These are phyloP conservation scores for Amanita molliuscula DNA, from an alignment of 768 basidiomycete genomes.

Conservation along the genomic window DNA sequence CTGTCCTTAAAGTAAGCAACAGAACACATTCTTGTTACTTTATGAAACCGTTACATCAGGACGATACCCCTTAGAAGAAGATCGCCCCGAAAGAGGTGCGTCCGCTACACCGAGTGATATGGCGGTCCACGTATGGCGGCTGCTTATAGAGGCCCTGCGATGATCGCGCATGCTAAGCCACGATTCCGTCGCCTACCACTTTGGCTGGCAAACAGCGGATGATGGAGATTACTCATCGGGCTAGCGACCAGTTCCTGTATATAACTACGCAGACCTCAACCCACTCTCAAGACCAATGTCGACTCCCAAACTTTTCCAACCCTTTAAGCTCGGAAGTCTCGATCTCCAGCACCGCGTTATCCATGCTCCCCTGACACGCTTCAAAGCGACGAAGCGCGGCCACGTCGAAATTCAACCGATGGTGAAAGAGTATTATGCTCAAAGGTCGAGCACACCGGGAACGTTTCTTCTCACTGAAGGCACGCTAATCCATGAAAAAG, in stretches of 20 bases:
- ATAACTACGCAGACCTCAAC: too few relatives aligned
- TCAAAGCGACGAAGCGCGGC: constrained; percentile 25
- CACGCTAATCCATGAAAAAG: constrained; percentile 31
- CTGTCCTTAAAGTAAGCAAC: constrained; percentile 68
- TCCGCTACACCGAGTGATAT: constrained; percentile 6
- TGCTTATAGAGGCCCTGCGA: too few relatives aligned
- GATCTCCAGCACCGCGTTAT: constrained; percentile 39
- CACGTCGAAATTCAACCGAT: constrained; percentile 23
- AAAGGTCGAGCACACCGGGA: constrained; percentile 33
- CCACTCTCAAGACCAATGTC: background rate
- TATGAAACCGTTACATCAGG: constrained; percentile 30
- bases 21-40: background rate
- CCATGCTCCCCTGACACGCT: constrained; percentile 43
- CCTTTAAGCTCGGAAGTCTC: constrained; percentile 31
- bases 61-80: constrained; percentile 81
- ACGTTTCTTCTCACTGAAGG: constrained; percentile 47
- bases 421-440: constrained; percentile 33
- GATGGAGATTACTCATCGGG: too few relatives aligned
- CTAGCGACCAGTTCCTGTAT: too few relatives aligned
- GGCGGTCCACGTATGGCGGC: too few relatives aligned
- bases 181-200: too few relatives aligned
- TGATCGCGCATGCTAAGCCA: too few relatives aligned
- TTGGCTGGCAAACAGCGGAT: too few relatives aligned
- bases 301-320: constrained; percentile 30
- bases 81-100: constrained; percentile 72